These are phyloP conservation scores for Perkinsus marinus DNA, from an alignment of 169 alveolate species.

Conservation along the genomic window DNA sequence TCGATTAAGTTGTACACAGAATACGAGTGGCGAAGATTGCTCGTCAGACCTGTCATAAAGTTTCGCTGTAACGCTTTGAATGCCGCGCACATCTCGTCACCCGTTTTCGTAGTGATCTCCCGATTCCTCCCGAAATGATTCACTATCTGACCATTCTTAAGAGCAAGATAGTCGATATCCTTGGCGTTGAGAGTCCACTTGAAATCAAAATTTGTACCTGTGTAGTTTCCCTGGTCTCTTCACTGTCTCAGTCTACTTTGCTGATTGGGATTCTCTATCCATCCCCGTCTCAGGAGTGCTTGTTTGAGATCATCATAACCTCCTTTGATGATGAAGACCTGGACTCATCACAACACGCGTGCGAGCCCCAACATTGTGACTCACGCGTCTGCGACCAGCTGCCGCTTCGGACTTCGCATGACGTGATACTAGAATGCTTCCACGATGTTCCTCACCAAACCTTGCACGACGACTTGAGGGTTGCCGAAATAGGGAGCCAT, in stretches of 20 bases:
- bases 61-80: slow-evolving; percentile 50
- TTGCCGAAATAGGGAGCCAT: no score
- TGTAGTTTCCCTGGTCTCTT: neutral
- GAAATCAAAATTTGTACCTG: slow-evolving; percentile 43
- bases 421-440: no score
- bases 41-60: slow-evolving; percentile 63
- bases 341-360: neutral
- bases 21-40: slow-evolving; percentile 41
- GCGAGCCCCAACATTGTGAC: neutral
- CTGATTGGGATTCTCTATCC: slow-evolving; percentile 49
- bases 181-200: slow-evolving; percentile 51
- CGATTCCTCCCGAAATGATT: neutral
- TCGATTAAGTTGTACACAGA: slow-evolving; percentile 49
- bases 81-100: slow-evolving; percentile 52
- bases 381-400: neutral
- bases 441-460: no score
- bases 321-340: slow-evolving; percentile 48
- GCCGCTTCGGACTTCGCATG: neutral
- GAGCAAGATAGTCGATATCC: slow-evolving; percentile 49
- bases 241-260: slow-evolving; percentile 44
- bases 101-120: neutral
- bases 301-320: slow-evolving; percentile 47
- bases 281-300: slow-evolving; percentile 36
- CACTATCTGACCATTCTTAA: slow-evolving; percentile 15
- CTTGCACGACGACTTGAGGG: no score